Evolutionary conservation across 345 rosid species (phyloP), one percentile per base, ranked within the genome.

Genomic region (Salix viminalis): DNA sequence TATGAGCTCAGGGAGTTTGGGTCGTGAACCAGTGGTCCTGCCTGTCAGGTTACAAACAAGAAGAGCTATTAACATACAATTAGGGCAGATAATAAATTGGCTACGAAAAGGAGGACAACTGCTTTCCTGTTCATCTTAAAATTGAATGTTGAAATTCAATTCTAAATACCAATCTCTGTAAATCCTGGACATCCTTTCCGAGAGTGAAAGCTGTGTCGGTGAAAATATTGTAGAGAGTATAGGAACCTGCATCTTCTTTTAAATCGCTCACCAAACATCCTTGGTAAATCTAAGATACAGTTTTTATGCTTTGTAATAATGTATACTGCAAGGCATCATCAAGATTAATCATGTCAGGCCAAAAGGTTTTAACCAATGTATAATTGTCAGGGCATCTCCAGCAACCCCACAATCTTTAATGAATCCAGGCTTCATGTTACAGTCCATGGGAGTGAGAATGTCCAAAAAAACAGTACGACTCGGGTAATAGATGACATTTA

Each of bases 361-460:
- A 56, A 56, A 9, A 54, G 12, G n/a, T 21, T 42, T 42, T 42
- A 42, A 42, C 14, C 46, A 42, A 42, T 2, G 1, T 11, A 11
- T 11, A 42, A 12, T 2, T 42, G 14, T 12, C 0, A 2, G 0
- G 19, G 23, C 24, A 41, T 41, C 48, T 70, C 24, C 4, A 36
- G 69, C 34, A 64, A 11, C 54, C 79, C 75, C 75, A 48, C 75
- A 65, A 48, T 21, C 41, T 70, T 64, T 23, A n/a, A 16, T 36
- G 32, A 54, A 21, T 70, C 46, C 60, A 26, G 61, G 1, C 21
- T 65, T 48, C 52, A 18, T 44, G 24, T 39, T 42, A 37, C 69
- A 19, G 21, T 6, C 23, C 28, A 8, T 19, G 4, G 2, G 13
- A 41, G 54, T 7, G 15, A 64, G 48, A 24, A 24, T 3, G 3